A percentile compares a stretch with the other conserved stretches of the same genome.
Conservation (phyloP, 1,284 basidiomycete genomes). For the Ceratobasidium sp. region DNA sequence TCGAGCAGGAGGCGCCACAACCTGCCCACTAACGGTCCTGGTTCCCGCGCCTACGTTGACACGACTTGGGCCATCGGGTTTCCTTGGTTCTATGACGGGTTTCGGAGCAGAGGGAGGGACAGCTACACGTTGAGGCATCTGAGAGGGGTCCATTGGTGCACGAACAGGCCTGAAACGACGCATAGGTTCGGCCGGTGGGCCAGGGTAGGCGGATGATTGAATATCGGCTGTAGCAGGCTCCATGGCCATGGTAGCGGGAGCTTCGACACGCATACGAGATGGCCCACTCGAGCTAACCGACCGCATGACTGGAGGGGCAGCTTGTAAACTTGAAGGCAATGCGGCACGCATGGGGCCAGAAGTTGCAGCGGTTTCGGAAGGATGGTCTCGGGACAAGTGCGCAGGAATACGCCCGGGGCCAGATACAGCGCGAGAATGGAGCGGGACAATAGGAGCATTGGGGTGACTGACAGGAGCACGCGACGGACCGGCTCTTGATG, state of each 20-base stretch:
- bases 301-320: neutral
- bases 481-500: slow-evolving; percentile 17
- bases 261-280: slow-evolving; percentile 25
- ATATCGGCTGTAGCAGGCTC: neutral
- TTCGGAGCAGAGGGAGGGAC: slow-evolving; percentile 13
- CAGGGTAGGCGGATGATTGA: neutral
- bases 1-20: neutral
- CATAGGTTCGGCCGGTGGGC: neutral
- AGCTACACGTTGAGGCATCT: slow-evolving; percentile 30
- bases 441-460: neutral
- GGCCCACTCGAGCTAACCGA: slow-evolving; percentile 27
- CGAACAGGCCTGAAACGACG: slow-evolving; percentile 21
- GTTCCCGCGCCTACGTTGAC: slow-evolving; percentile 1
- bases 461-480: slow-evolving; percentile 10
- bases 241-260: neutral
- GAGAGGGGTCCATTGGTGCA: slow-evolving; percentile 28
- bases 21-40: neutral
- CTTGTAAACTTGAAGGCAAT: neutral
- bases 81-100: slow-evolving; percentile 12
- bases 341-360: slow-evolving; percentile 29
- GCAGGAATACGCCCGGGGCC: slow-evolving; percentile 10
- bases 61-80: slow-evolving; percentile 7
- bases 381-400: neutral
- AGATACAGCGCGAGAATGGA: slow-evolving; percentile 20
- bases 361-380: neutral